A percentile compares a stretch with the other conserved stretches of the same genome.
Conservation (phyloP, 495 filamentous ascomycete species). For the Melanomma pulvis-pyrius region DNA sequence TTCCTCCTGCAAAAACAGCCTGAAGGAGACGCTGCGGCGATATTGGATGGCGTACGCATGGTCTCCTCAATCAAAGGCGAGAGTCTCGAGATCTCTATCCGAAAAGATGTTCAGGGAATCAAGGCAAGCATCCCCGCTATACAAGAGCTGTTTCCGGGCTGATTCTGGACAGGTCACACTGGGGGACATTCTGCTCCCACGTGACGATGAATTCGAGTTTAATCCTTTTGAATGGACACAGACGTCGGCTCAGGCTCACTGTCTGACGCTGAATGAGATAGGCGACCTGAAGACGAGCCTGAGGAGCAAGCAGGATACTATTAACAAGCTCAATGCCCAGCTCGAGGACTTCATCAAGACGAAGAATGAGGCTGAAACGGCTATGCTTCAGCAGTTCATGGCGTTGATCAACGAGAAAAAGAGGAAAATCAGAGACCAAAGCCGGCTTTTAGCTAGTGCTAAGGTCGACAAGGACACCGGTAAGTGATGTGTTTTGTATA, state of each 20-base stretch:
- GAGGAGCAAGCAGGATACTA: constrained; percentile 50
- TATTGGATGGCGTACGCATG: constrained; percentile 44
- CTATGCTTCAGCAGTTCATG: constrained; percentile 71
- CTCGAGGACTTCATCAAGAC: constrained; percentile 45
- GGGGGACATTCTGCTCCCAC: constrained; percentile 63
- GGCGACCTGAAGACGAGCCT: constrained; percentile 53
- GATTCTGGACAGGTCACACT: constrained; percentile 46
- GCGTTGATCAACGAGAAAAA: constrained; percentile 84
- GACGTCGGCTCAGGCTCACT: constrained; percentile 51
- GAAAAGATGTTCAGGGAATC: constrained; percentile 31
- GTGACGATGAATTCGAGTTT: constrained; percentile 66
- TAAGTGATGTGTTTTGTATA: constrained; percentile 14
- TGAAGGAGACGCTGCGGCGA: constrained; percentile 8
- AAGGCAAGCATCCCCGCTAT: constrained; percentile 19
- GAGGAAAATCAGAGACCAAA: constrained; percentile 84
- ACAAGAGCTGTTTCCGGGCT: neutral
- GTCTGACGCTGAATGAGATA: constrained; percentile 51
- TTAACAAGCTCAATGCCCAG: constrained; percentile 43
- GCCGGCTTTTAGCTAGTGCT: constrained; percentile 65
- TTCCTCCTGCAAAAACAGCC: constrained; percentile 43
- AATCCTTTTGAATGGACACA: constrained; percentile 75
- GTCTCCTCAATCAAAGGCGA: constrained; percentile 25
- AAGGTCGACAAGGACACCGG: constrained; percentile 54
- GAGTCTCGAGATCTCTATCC: constrained; percentile 18
- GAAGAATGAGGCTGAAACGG: constrained; percentile 64